phyloP scores from a whole-genome alignment of 2,329 filamentous ascomycete species.

The Aspergillus pseudonomiae region DNA sequence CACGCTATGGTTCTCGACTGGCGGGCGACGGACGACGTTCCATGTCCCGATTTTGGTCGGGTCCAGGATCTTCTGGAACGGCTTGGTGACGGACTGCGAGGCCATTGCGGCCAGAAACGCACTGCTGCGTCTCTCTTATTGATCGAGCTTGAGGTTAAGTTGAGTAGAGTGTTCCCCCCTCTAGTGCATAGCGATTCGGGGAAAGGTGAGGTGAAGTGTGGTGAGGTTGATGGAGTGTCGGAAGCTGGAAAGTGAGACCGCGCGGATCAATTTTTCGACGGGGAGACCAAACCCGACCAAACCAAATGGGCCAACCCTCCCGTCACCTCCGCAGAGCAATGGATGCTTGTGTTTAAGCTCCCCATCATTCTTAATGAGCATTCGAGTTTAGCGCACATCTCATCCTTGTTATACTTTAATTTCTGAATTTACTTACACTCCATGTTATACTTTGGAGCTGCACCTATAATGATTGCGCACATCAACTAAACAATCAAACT shows the following conservation, averaged over 20 bases:
- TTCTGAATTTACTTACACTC: not conserved
- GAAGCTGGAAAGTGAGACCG: conserved; percentile 19
- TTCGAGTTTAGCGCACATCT: not conserved
- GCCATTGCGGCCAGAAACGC: conserved; percentile 39
- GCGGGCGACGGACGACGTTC: conserved; percentile 40
- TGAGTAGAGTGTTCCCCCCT: conserved; percentile 13
- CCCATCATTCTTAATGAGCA: not conserved
- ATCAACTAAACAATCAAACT: conserved; percentile 1
- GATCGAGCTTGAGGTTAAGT: not conserved
- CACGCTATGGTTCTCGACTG: conserved; percentile 35
- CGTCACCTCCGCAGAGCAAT: conserved; percentile 10
- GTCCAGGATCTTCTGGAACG: conserved; percentile 42
- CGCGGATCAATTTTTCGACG: conserved; percentile 41
- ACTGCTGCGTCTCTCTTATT: conserved; percentile 17
- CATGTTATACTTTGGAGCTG: not conserved
- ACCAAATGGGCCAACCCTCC: conserved; percentile 18
- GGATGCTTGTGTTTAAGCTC: not conserved
- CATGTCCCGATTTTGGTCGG: conserved; percentile 43
- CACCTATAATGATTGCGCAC: not conserved
- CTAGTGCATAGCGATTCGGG: conserved; percentile 25
- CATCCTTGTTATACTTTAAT: not conserved
- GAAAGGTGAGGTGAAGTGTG: conserved; percentile 16
- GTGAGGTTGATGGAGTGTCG: conserved; percentile 20
- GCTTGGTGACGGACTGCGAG: conserved; percentile 29
- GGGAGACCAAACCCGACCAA: conserved; percentile 18